Base-by-base conservation (phyloP, 176 grass and related monocot species). In the Triticum urartu region DNA sequence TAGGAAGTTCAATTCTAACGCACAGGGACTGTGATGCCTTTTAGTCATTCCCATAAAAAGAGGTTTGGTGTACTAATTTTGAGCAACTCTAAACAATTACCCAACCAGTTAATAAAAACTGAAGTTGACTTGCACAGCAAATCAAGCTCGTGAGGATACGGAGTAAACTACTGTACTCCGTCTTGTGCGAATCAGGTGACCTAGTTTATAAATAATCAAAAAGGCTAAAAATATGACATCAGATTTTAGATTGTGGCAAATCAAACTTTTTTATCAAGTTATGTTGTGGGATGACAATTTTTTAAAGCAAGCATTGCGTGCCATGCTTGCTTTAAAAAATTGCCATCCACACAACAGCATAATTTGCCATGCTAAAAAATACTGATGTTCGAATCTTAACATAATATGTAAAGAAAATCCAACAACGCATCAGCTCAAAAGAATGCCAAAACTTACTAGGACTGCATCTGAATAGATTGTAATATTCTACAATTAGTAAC, bases 401-500 rank as follows among this genome's bases (percentile, higher is more conserved):
- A 64, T 64, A 22, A 36, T 75, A 75, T 6, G 22, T 22, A 20
- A 79, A 47, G 3, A 66, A 80, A 77, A 74, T 40, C 3, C 0
- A 48, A 18, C 10, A 73, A 78, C 56, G 67, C 18, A 62, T 72
- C 68, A 79, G 45, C 70, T 78, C 42, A 48, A 10, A 70, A 36
- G 48, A 77, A 83, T 79, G 62, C 21, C 28, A 33, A 84, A 61
- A 60, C 79, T 80, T 87, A 86, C 79, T 85, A 82, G 64, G 72
- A 43, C 73, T 89, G 72, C 70, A 87, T 82, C 68, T 81, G 68
- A 88, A 87, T 80, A 89, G 78, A 82, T 38, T 30, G 75, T 84
- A 85, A 85, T 87, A 85, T 92, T 78, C 88, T 92, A 90, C 88
- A 87, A 90, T 89, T 89, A 92, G 81, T 72, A 90, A 93, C 72